phyloP scores from a whole-genome alignment of 192 early-diverging fungal species.

The Podila horticola region DNA sequence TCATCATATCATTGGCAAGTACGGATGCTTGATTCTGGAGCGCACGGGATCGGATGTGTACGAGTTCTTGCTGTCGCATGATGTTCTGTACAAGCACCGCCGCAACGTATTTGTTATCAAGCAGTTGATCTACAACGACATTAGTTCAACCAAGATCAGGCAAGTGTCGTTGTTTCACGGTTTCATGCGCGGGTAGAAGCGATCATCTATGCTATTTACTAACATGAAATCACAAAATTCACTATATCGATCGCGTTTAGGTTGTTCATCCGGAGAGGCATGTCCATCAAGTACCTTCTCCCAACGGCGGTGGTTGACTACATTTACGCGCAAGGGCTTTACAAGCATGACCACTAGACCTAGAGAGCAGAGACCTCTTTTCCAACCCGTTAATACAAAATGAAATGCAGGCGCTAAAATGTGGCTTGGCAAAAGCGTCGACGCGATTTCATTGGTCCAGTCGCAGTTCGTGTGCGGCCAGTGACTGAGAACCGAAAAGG shows the following conservation, averaged over 20 bases:
- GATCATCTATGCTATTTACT: neutral
- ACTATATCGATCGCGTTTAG: conserved; percentile 46
- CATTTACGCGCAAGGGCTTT: conserved; percentile 83
- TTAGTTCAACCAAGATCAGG: conserved; percentile 96
- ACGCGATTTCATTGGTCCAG: no score
- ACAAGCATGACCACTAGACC: conserved; percentile 46
- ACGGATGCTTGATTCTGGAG: conserved; percentile 96
- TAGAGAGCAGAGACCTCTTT: no score
- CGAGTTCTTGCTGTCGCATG: conserved; percentile 91
- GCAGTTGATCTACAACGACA: conserved; percentile 98
- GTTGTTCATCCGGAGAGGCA: conserved; percentile 91
- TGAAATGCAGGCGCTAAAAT: no score
- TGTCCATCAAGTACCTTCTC: conserved; percentile 95
- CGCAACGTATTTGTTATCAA: conserved; percentile 94
- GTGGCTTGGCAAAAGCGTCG: no score
- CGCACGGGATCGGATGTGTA: conserved; percentile 93
- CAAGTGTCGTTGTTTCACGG: conserved; percentile 20
- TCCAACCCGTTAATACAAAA: no score
- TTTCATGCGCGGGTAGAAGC: neutral
- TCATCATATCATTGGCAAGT: conserved; percentile 89
- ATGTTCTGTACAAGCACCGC: conserved; percentile 89
- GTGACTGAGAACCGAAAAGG: no score
- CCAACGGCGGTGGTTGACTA: conserved; percentile 94
- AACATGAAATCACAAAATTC: neutral
- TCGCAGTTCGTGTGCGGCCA: no score